Evolutionary conservation across 1,139 yeast genomes (phyloP), one percentile per base, ranked within the genome.

Genomic region (Blastobotrys ciferrii): DNA sequence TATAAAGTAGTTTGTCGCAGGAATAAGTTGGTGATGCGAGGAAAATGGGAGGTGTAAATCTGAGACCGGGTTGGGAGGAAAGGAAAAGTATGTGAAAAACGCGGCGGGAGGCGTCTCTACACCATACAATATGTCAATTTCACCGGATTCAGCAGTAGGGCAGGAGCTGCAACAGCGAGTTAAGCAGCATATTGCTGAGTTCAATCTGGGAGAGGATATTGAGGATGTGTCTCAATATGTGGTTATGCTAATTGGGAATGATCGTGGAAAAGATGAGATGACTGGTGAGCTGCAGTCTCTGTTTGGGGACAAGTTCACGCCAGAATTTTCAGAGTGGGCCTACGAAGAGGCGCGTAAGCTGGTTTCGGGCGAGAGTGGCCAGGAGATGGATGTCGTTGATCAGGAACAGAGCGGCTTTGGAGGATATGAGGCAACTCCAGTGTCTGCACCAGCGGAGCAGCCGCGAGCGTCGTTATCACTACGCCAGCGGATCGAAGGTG

Each of bases 211-310:
- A 19, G 95, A 85, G 53, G 95, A 87, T 63, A 81, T 87, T 30
- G 80, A 74, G 42, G 88, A 84, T 62, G 84, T 86, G 37, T 87
- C 96, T 13, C 95, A 88, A 63, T 88, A 81, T 63, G 81, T 88
- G 52, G 77, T 83, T 18, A 77, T 86, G 50, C 73, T 87, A 70
- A 81, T 87, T 51, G 81, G 84, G 23, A 86, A 86, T 59, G 81
- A 83, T 57, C 83, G 86, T 62, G 69, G 81, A 4, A 77, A 82
- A 9, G 74, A 72, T 7, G 87, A 84, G 54, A 84, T 87, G 41
- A 75, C 80, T 4, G 66, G 68, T 7, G 96, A 88, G 62, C 75
- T 88, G 37, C 70, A 77, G 35, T 80, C 81, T 39, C 70, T 87
- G 47, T 80, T 86, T 53, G 87, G 86, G 45, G 77, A 82, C 38